phyloP scores from a whole-genome alignment of 768 basidiomycete genomes.

The Macrolepiota albuminosa region DNA sequence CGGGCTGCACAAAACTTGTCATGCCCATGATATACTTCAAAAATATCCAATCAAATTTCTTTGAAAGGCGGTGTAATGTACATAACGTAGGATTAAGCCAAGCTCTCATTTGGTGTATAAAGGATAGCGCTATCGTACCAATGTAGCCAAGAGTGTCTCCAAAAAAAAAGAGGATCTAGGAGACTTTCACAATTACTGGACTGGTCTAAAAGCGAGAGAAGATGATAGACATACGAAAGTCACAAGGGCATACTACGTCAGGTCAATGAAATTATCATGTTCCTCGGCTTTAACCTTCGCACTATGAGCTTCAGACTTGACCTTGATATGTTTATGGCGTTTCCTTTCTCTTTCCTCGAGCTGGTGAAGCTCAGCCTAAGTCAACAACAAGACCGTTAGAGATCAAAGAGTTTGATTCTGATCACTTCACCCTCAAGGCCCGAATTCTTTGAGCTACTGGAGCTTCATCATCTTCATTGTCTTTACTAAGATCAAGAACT shows the following conservation, averaged over 20 bases:
- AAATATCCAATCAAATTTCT: conserved; percentile 8
- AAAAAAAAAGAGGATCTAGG: neutral
- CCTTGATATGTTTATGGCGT: neutral
- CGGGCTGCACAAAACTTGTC: conserved; percentile 2
- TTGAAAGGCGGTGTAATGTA: neutral
- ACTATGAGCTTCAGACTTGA: neutral
- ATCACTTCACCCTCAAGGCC: neutral
- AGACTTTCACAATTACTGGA: too few relatives aligned
- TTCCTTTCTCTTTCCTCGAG: neutral
- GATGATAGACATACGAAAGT: neutral
- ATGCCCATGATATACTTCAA: conserved; percentile 1
- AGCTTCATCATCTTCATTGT: neutral
- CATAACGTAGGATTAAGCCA: too few relatives aligned
- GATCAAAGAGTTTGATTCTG: neutral
- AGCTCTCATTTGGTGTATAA: neutral
- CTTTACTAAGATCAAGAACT: neutral
- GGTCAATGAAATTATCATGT: neutral
- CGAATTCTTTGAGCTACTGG: neutral
- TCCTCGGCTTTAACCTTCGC: neutral
- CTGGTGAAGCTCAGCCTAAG: neutral
- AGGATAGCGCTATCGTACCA: neutral
- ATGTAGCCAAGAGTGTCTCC: neutral
- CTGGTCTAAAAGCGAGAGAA: neutral
- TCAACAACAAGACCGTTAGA: neutral
- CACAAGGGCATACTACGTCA: neutral